phyloP scores from a whole-genome alignment of 306 rosid genomes.

The Acacia melanoxylon region DNA sequence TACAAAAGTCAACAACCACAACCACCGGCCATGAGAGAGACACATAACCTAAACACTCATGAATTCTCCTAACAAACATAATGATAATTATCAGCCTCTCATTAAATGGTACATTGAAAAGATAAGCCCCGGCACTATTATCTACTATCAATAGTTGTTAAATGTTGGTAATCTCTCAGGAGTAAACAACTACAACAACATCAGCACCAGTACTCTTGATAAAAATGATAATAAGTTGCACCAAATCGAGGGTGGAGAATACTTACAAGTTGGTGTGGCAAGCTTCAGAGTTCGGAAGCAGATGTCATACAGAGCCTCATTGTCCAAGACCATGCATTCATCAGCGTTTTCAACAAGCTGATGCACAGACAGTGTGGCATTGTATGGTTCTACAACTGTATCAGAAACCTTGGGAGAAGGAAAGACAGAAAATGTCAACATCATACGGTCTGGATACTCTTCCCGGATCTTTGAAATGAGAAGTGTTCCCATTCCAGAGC shows the following conservation, averaged over 20 bases:
- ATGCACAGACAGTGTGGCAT: slow-evolving; percentile 55
- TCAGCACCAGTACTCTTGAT: neutral
- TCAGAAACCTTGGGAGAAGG: slow-evolving; percentile 59
- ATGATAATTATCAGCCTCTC: slow-evolving; percentile 8
- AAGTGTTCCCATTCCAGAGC: slow-evolving; percentile 56
- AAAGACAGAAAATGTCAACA: slow-evolving; percentile 55
- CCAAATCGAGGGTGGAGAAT: neutral
- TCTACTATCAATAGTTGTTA: neutral
- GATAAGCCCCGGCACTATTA: neutral
- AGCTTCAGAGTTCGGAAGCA: slow-evolving; percentile 56
- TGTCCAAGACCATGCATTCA: slow-evolving; percentile 57
- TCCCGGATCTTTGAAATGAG: slow-evolving; percentile 54
- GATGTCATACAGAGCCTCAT: slow-evolving; percentile 56
- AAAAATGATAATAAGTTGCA: neutral
- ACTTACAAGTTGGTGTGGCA: slow-evolving; percentile 45
- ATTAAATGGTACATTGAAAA: neutral
- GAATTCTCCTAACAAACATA: slow-evolving; percentile 26
- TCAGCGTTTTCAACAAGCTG: slow-evolving; percentile 58
- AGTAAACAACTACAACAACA: slow-evolving; percentile 2
- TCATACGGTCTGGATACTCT: slow-evolving; percentile 57
- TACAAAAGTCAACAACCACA: slow-evolving; percentile 27
- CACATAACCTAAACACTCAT: slow-evolving; percentile 29
- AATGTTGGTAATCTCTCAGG: neutral
- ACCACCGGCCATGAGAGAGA: slow-evolving; percentile 32
- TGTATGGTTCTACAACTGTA: slow-evolving; percentile 56